Base-by-base conservation (phyloP, 106 monocot genomes). In the Gastrodia elata region DNA sequence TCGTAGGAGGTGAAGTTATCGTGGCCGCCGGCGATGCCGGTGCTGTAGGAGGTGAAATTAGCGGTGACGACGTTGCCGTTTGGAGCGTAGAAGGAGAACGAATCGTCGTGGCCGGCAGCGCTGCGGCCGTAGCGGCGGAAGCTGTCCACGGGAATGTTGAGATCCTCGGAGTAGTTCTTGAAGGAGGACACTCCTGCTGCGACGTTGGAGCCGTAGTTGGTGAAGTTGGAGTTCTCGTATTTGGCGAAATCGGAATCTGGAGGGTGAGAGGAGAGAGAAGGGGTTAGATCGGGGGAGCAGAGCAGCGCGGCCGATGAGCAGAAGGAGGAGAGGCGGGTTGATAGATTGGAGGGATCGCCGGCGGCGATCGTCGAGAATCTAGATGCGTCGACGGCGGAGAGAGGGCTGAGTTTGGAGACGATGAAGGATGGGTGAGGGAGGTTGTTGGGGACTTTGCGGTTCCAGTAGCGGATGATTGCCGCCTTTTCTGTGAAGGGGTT, bases 121-220 rank as follows among this genome's bases (percentile, higher is more conserved):
- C 81, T 80, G 14, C 93, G 84, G 78, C 86, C 79, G 82, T 98
- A 98, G 13, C 93, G 82, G 33, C 91, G 90, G 87, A 98, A 98
- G 26, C 78, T 78, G 80, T 93, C 86, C 74, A 83, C 10, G 40
- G 86, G 88, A 18, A 93, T 65, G 80, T 93, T 93, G 14, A 64
- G 33, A 30, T 44, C 74, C 5, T 75, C 73, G 49, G 93, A 93
- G 79, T 98, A 98, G 82, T 75, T 86, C 28, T 74, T 75, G 86
- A 97, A 97, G 38, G 86, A 80, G 69, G 69, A 61, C 18, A 73
- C 18, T 16, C 88, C 87, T 38, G 68, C 84, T 56, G 41, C 49
- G 25, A 39, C 71, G 32, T 35, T 61, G 68, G 81, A 75, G 28
- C 83, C 98, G 78, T 98, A 98, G 85, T 88, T 91, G 84, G 81